Evolutionary conservation across 257 asterid species (phyloP), one percentile per base, ranked within the genome.

Genomic region (Leonotis leonurus): DNA sequence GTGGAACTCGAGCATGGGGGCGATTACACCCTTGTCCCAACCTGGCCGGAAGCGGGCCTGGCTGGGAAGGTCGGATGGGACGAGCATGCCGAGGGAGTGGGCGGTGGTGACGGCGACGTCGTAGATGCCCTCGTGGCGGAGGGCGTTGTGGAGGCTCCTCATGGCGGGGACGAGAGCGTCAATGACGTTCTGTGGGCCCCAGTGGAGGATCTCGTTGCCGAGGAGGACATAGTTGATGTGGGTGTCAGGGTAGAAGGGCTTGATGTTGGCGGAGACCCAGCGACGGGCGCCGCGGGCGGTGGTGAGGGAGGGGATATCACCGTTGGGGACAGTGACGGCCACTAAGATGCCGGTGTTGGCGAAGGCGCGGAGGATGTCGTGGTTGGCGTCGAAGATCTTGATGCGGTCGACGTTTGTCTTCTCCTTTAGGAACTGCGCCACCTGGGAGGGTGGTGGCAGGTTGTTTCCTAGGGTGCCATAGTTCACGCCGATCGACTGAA

Each of bases 171-270:
- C 94, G 39, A 91, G 80, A 33, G 65, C 65, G 77, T 81, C 86
- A 14, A 60, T 64, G 11, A 80, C 54, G 16, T 45, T 26, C 77
- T 89, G 89, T 0, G 95, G 94, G 46, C 95, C 95, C 96, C 95
- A 88, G 49, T 88, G 96, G 73, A 91, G 90, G 44, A 90, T 69
- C 60, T 90, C 96, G 62, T 83, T 91, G 1, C 98, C 98, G 6
- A 88, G 79, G 22, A 83, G 78, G 59, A 90, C 75, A 62, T 80
- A 77, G 33, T 76, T 75, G 78, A 90, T 80, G 11, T 69, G 76
- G 2, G 96, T 91, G 8, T 55, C 70, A 0, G 95, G 98, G 61
- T 75, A 67, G 66, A 82, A 88, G 1, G 96, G 98, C 6, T 65
- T 78, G 45, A 91, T 79, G 77, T 87, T 68, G 4, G 32, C 56